Evolutionary conservation across 2,329 filamentous ascomycete genomes (phyloP).

Genomic region (Colletotrichum tropicicola): DNA sequence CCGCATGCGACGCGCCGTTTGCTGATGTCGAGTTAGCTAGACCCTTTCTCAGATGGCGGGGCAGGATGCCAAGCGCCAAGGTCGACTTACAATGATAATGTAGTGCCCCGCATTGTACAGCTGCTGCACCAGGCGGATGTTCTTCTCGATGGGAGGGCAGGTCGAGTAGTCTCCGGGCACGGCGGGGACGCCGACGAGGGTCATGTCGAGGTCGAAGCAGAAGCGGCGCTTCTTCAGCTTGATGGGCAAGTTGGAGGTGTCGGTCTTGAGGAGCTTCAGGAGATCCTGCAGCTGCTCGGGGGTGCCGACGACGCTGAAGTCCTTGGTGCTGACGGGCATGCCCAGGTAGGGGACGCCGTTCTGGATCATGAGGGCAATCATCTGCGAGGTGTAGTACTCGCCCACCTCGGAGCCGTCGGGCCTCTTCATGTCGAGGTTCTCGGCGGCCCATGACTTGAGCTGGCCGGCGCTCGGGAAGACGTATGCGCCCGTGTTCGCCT

Average conservation of each 20-base stretch:
- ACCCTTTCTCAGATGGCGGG: too few species aligned
- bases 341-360: conserved; percentile 36
- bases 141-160: conserved; percentile 39
- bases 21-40: conserved; percentile 11
- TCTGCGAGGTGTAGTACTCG: conserved; percentile 39
- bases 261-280: conserved; percentile 35
- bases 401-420: conserved; percentile 34
- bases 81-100: conserved; percentile 39
- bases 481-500: conserved; percentile 40
- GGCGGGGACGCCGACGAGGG: conserved; percentile 38
- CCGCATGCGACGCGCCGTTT: conserved; percentile 40
- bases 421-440: conserved; percentile 34
- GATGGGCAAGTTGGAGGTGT: conserved; percentile 30
- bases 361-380: conserved; percentile 37
- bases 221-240: conserved; percentile 39
- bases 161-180: conserved; percentile 39
- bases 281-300: conserved; percentile 39
- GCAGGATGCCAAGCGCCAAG: conserved; percentile 24
- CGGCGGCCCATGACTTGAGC: conserved; percentile 35
- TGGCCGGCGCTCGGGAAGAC: conserved; percentile 36
- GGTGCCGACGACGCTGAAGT: conserved; percentile 39
- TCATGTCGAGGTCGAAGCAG: conserved; percentile 42
- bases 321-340: conserved; percentile 33
- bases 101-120: conserved; percentile 39
- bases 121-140: conserved; percentile 39